phyloP scores from a whole-genome alignment of 768 basidiomycete species.

The Suillus spraguei region DNA sequence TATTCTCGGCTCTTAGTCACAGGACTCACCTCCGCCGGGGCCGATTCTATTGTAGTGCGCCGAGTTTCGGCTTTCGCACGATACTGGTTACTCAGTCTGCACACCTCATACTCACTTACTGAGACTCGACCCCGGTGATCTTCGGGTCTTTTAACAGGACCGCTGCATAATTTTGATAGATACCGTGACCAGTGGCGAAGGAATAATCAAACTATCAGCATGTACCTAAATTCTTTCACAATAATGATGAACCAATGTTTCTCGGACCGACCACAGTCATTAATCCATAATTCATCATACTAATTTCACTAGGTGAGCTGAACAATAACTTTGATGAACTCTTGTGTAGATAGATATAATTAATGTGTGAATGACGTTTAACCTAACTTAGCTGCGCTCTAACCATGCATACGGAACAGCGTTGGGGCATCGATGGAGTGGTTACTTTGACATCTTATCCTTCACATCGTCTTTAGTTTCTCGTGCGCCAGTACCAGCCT shows the following conservation, averaged over 20 bases:
- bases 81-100: not conserved
- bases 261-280: not conserved
- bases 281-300: not conserved
- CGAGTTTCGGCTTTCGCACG: not conserved
- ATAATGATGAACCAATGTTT: not conserved
- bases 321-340: not conserved
- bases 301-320: not conserved
- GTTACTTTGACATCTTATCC: slow-evolving; percentile 9
- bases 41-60: not conserved
- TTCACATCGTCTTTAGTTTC: slow-evolving; percentile 22
- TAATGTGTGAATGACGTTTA: not conserved
- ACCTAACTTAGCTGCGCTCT: not conserved
- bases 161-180: not conserved
- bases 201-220: not conserved
- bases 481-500: slow-evolving; percentile 21
- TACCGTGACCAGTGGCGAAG: not conserved
- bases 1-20: too few relatives aligned
- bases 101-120: not conserved
- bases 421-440: not conserved
- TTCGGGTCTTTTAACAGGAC: not conserved
- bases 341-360: not conserved
- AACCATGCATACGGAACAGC: not conserved
- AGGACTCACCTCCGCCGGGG: not conserved
- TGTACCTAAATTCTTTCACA: not conserved
- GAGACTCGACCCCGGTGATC: not conserved